Percentiles rank a stretch among this genome's conserved stretches.
Evolutionary conservation across 1,284 basidiomycete genomes (phyloP).

Genomic region (Microbotryum scabiosae): DNA sequence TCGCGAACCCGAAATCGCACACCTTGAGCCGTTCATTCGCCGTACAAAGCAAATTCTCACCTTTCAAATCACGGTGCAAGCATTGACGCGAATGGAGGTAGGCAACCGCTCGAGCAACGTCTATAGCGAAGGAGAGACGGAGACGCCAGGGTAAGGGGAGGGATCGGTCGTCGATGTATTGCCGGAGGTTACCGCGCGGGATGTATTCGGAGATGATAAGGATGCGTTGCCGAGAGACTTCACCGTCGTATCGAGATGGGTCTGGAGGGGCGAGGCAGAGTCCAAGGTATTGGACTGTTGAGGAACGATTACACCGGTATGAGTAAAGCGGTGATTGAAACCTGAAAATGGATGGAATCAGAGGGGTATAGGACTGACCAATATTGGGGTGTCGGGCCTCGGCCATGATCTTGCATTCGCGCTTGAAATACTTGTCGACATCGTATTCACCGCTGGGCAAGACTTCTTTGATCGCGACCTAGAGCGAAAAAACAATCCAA

Average conservation of each 20-base stretch:
- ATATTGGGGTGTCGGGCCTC: slow-evolving; percentile 30
- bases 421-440: slow-evolving; percentile 89
- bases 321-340: too few species aligned
- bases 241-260: background rate
- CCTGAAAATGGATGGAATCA: background rate
- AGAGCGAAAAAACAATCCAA: background rate
- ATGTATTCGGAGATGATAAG: slow-evolving; percentile 33
- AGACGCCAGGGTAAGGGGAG: slow-evolving; percentile 77
- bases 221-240: slow-evolving; percentile 13
- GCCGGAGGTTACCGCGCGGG: slow-evolving; percentile 62
- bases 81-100: slow-evolving; percentile 87
- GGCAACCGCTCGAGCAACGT: slow-evolving; percentile 86
- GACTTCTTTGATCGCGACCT: slow-evolving; percentile 33
- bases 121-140: slow-evolving; percentile 84
- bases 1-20: slow-evolving; percentile 73
- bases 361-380: background rate
- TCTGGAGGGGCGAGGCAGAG: slow-evolving; percentile 75
- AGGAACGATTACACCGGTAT: background rate
- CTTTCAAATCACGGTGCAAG: slow-evolving; percentile 74
- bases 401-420: slow-evolving; percentile 95
- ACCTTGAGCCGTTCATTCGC: slow-evolving; percentile 89
- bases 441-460: slow-evolving; percentile 35
- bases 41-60: slow-evolving; percentile 92
- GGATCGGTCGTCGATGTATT: slow-evolving; percentile 68
- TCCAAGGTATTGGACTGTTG: slow-evolving; percentile 73